Conservation (phyloP, 805 yeast genomes). For the Saccharomycopsis fermentans region DNA sequence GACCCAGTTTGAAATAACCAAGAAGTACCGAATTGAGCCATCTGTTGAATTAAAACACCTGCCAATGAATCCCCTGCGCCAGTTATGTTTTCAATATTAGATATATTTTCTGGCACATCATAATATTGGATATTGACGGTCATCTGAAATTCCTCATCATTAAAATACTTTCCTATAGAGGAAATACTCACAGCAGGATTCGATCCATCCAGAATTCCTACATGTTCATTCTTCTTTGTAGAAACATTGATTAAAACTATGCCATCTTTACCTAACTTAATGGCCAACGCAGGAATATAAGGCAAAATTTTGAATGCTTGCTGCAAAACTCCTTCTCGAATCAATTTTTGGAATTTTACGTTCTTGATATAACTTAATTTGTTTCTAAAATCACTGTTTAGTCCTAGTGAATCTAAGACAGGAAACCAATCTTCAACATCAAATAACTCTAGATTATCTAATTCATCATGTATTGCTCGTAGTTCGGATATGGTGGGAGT, state of each 20-base stretch:
- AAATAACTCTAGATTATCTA: slow-evolving; percentile 33
- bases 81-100: slow-evolving; percentile 51
- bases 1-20: slow-evolving; percentile 27
- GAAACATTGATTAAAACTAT: slow-evolving; percentile 27
- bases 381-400: slow-evolving; percentile 37
- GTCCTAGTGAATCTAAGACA: slow-evolving; percentile 47
- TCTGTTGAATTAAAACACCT: slow-evolving; percentile 49
- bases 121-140: slow-evolving; percentile 61
- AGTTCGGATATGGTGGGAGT: slow-evolving; percentile 70
- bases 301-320: slow-evolving; percentile 68
- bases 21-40: slow-evolving; percentile 19
- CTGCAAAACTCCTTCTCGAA: slow-evolving; percentile 42
- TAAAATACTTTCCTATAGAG: slow-evolving; percentile 9
- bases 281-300: slow-evolving; percentile 39
- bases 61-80: slow-evolving; percentile 84
- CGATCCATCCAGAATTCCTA: not conserved
- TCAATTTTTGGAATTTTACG: slow-evolving; percentile 13
- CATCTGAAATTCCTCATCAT: slow-evolving; percentile 21
- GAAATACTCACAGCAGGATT: slow-evolving; percentile 7
- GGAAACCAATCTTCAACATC: slow-evolving; percentile 68
- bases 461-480: slow-evolving; percentile 39
- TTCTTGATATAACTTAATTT: slow-evolving; percentile 26
- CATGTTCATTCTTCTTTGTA: slow-evolving; percentile 20
- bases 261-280: slow-evolving; percentile 19
- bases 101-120: slow-evolving; percentile 28